Conservation (phyloP, 768 basidiomycete species). For the Xanthoconium purpureum region DNA sequence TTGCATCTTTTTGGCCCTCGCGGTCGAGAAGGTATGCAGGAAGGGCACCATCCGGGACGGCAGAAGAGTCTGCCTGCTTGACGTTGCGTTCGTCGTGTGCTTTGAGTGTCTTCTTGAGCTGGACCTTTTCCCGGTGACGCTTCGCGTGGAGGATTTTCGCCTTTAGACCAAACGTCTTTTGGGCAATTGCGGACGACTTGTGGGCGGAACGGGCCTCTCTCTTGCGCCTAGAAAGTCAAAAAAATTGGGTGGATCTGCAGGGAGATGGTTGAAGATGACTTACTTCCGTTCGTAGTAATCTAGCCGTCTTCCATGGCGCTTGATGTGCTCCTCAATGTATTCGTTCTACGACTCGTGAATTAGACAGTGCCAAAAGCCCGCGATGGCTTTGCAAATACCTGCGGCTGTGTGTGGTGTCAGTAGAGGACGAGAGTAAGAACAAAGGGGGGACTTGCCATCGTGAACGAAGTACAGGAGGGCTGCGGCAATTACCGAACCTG, state of each 20-base stretch:
- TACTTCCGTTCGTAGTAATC: constrained; percentile 96
- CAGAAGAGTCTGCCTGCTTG: constrained; percentile 85
- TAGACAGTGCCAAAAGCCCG: constrained; percentile 3
- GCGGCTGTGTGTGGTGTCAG: constrained; percentile 48
- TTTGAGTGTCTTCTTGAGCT: constrained; percentile 99
- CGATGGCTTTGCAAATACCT: constrained; percentile 41
- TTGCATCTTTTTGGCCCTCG: constrained; percentile 97
- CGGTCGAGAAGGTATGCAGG: constrained; percentile 96
- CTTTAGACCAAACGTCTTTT: constrained; percentile 94
- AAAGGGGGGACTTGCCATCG: constrained; percentile 24
- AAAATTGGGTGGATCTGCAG: background rate
- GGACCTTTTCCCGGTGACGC: constrained; percentile 96
- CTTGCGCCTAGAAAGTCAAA: constrained; percentile 61
- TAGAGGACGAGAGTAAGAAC: background rate
- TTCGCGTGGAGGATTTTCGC: constrained; percentile 97
- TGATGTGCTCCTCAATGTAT: constrained; percentile 98
- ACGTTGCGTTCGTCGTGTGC: constrained; percentile 98
- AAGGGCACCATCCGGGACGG: constrained; percentile 85
- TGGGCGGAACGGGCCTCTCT: constrained; percentile 77
- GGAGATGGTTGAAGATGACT: constrained; percentile 23
- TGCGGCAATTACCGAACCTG: constrained; percentile 30
- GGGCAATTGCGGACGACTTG: constrained; percentile 75
- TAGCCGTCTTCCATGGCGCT: constrained; percentile 91
- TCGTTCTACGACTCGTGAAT: constrained; percentile 67
- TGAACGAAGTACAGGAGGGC: constrained; percentile 1